These are phyloP conservation scores for Sugiyamaella mastotermitis DNA, from an alignment of 805 yeast species.

Conservation along the genomic window DNA sequence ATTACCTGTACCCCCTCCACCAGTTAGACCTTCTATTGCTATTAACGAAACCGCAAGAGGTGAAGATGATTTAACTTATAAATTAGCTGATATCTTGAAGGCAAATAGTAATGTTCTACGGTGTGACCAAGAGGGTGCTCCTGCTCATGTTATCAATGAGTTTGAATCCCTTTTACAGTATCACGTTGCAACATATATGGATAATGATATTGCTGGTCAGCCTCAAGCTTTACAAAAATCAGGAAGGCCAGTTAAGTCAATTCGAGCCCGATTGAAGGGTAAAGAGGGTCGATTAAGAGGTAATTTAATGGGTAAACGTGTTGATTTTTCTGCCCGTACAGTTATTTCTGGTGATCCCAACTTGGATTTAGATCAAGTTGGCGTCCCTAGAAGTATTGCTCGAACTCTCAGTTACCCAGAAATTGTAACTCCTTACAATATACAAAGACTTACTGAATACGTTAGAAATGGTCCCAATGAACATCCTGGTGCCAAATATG, in stretches of 20 bases:
- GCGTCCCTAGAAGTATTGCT: conserved; percentile 96
- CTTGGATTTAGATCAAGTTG: conserved; percentile 95
- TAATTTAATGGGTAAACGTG: conserved; percentile 99
- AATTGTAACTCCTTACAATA: conserved; percentile 94
- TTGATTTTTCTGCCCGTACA: conserved; percentile 97
- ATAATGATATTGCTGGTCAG: conserved; percentile 98
- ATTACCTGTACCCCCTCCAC: conserved; percentile 99
- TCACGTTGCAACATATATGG: conserved; percentile 99
- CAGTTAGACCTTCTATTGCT: conserved; percentile 97
- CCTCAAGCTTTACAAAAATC: conserved; percentile 98
- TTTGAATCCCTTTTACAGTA: conserved; percentile 92
- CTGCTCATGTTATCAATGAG: conserved; percentile 95
- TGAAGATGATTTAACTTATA: conserved; percentile 97
- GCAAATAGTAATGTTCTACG: conserved; percentile 97
- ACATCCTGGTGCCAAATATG: conserved; percentile 99
- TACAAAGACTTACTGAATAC: conserved; percentile 83
- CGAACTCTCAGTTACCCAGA: conserved; percentile 95
- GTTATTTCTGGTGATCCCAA: conserved; percentile 99
- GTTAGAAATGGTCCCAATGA: conserved; percentile 98
- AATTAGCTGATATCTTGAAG: conserved; percentile 91
- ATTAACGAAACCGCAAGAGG: conserved; percentile 98
- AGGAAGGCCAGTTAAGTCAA: conserved; percentile 97
- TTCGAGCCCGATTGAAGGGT: conserved; percentile 99
- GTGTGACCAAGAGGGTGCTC: conserved; percentile 97
- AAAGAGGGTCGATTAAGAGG: conserved; percentile 99